phyloP scores from a whole-genome alignment of 2,329 filamentous ascomycete genomes.

The Talaromyces rugulosus region DNA sequence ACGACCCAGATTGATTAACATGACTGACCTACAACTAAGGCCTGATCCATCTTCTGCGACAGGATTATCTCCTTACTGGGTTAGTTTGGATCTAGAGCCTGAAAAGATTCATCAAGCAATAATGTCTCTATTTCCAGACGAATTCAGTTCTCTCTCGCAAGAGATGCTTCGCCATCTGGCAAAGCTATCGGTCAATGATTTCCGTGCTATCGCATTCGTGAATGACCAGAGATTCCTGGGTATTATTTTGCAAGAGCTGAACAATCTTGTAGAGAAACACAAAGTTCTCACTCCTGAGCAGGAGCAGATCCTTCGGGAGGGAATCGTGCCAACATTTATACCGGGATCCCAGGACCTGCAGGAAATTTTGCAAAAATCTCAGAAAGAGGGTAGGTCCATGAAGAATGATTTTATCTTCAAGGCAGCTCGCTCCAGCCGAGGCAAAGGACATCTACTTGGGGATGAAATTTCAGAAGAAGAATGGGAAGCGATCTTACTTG shows the following conservation, averaged over 20 bases:
- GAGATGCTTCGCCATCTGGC: conserved; percentile 23
- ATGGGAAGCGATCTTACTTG: background rate
- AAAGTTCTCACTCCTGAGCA: background rate
- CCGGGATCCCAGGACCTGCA: conserved; percentile 1
- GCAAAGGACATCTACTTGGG: background rate
- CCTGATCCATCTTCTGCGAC: background rate
- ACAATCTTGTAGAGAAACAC: background rate
- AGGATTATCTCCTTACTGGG: background rate
- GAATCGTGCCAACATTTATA: background rate
- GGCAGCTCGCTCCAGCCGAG: background rate
- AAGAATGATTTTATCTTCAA: conserved; percentile 4
- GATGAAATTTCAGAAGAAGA: background rate
- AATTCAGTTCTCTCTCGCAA: conserved; percentile 16
- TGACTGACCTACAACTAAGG: background rate
- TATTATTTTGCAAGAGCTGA: conserved; percentile 21
- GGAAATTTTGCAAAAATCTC: background rate
- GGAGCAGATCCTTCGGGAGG: background rate
- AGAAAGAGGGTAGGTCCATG: background rate
- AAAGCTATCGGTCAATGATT: conserved; percentile 25
- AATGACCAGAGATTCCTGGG: conserved; percentile 32
- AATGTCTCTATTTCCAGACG: conserved; percentile 25
- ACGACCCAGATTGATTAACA: background rate
- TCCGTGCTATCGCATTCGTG: conserved; percentile 23
- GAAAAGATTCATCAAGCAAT: background rate
- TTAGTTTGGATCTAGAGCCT: background rate